These are phyloP conservation scores for Erythrophleum ivorense DNA, from an alignment of 331 rosid genomes.

Conservation along the genomic window DNA sequence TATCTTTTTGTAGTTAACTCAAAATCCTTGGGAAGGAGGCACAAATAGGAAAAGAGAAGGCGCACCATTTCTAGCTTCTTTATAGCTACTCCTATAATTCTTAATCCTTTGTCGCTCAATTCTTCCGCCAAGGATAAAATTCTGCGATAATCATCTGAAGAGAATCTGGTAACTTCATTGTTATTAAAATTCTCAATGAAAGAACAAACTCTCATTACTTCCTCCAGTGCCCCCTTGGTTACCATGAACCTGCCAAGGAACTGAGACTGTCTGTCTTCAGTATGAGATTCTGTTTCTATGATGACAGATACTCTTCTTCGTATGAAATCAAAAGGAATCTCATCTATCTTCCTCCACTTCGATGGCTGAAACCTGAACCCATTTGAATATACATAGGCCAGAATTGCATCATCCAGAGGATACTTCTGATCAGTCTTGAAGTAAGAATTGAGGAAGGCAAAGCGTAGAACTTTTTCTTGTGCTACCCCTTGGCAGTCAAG, in stretches of 20 bases:
- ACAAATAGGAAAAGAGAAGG: slow-evolving; percentile 9
- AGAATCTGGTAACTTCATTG: slow-evolving; percentile 42
- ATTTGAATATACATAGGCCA: slow-evolving; percentile 74
- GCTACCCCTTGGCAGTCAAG: slow-evolving; percentile 55
- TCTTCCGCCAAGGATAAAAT: slow-evolving; percentile 63
- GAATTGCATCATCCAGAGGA: slow-evolving; percentile 84
- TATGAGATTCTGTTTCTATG: slow-evolving; percentile 52
- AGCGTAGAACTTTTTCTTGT: slow-evolving; percentile 67
- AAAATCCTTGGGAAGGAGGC: background rate
- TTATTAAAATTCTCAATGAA: slow-evolving; percentile 54
- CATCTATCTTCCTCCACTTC: slow-evolving; percentile 71
- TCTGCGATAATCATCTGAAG: slow-evolving; percentile 55
- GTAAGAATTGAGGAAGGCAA: slow-evolving; percentile 83
- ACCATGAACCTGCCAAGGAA: slow-evolving; percentile 54
- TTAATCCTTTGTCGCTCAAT: slow-evolving; percentile 74
- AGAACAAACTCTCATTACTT: slow-evolving; percentile 75
- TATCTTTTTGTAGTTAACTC: background rate
- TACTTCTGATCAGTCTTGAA: slow-evolving; percentile 87
- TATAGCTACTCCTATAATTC: slow-evolving; percentile 78
- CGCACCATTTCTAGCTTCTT: slow-evolving; percentile 65
- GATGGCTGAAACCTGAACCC: slow-evolving; percentile 85
- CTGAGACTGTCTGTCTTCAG: slow-evolving; percentile 42
- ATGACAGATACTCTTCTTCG: slow-evolving; percentile 80
- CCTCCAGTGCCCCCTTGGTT: slow-evolving; percentile 88
- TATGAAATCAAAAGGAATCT: slow-evolving; percentile 89